phyloP scores from a whole-genome alignment of 495 filamentous ascomycete species.

The Chaetomium tenue region DNA sequence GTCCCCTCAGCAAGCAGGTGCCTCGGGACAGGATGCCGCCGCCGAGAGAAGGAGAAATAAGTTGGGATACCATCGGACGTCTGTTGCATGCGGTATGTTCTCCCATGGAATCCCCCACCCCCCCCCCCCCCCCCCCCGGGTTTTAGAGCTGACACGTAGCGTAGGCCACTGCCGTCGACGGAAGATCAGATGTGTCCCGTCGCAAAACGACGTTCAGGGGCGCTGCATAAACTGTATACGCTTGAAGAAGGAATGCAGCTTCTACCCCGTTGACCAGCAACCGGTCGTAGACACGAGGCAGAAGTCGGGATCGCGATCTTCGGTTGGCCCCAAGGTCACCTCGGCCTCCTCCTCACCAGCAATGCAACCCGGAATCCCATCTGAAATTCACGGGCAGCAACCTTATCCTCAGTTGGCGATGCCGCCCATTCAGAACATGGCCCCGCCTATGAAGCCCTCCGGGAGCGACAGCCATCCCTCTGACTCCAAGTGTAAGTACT shows the following conservation, averaged over 20 bases:
- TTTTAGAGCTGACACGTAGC: slow-evolving; percentile 21
- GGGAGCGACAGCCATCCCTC: slow-evolving; percentile 41
- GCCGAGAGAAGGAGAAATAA: slow-evolving; percentile 92
- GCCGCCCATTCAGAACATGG: slow-evolving; percentile 51
- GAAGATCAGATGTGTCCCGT: slow-evolving; percentile 90
- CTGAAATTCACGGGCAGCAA: slow-evolving; percentile 44
- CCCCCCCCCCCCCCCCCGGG: not conserved
- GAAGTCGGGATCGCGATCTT: slow-evolving; percentile 41
- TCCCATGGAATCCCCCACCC: slow-evolving; percentile 4
- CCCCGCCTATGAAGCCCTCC: slow-evolving; percentile 44
- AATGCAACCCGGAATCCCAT: slow-evolving; percentile 44
- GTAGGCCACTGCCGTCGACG: slow-evolving; percentile 89
- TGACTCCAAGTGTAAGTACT: slow-evolving; percentile 44
- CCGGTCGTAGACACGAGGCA: slow-evolving; percentile 50
- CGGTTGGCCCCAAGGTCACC: slow-evolving; percentile 41
- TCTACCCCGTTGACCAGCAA: slow-evolving; percentile 87
- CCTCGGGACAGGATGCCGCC: slow-evolving; percentile 41
- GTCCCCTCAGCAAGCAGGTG: slow-evolving; percentile 28
- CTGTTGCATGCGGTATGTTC: slow-evolving; percentile 90
- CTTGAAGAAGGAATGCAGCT: slow-evolving; percentile 93
- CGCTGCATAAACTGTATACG: slow-evolving; percentile 95
- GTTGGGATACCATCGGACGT: slow-evolving; percentile 94
- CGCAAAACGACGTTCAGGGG: slow-evolving; percentile 71
- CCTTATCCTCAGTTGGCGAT: slow-evolving; percentile 49
- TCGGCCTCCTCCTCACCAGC: slow-evolving; percentile 53